phyloP scores from a whole-genome alignment of 805 yeast species.

The Debaryomyces maramus region DNA sequence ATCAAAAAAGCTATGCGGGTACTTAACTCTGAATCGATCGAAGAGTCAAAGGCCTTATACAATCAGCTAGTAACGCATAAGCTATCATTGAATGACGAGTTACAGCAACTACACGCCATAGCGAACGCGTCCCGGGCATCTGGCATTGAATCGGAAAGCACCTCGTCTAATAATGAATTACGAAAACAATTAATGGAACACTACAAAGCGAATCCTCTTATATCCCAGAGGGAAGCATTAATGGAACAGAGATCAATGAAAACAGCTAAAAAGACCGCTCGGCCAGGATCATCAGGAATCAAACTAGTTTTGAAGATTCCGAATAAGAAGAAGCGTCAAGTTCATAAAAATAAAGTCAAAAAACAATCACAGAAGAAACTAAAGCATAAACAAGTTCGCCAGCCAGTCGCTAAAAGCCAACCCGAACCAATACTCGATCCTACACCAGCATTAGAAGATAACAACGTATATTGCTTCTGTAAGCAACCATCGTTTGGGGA shows the following conservation, averaged over 20 bases:
- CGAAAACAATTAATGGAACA: constrained; percentile 33
- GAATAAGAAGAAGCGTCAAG: background rate
- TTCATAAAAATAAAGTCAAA: background rate
- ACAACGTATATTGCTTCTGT: constrained; percentile 74
- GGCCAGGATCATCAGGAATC: constrained; percentile 6
- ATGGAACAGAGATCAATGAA: constrained; percentile 23
- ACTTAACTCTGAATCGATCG: constrained; percentile 21
- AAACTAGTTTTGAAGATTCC: constrained; percentile 12
- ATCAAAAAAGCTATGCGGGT: constrained; percentile 11
- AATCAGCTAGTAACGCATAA: constrained; percentile 34
- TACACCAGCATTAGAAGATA: constrained; percentile 15
- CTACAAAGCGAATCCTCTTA: constrained; percentile 34
- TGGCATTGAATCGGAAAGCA: background rate
- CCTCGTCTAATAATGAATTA: constrained; percentile 14
- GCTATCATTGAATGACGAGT: constrained; percentile 22
- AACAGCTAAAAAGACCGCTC: background rate
- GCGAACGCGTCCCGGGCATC: constrained; percentile 12
- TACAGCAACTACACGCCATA: constrained; percentile 22
- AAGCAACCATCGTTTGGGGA: constrained; percentile 92
- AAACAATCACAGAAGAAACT: background rate
- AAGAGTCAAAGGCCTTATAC: constrained; percentile 27
- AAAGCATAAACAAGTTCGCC: constrained; percentile 1
- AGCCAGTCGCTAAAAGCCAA: constrained; percentile 1
- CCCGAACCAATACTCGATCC: constrained; percentile 3
- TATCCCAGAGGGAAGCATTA: constrained; percentile 40